Conservation (phyloP, 176 grass and related monocot species). For the Neostapfia colusana region DNA sequence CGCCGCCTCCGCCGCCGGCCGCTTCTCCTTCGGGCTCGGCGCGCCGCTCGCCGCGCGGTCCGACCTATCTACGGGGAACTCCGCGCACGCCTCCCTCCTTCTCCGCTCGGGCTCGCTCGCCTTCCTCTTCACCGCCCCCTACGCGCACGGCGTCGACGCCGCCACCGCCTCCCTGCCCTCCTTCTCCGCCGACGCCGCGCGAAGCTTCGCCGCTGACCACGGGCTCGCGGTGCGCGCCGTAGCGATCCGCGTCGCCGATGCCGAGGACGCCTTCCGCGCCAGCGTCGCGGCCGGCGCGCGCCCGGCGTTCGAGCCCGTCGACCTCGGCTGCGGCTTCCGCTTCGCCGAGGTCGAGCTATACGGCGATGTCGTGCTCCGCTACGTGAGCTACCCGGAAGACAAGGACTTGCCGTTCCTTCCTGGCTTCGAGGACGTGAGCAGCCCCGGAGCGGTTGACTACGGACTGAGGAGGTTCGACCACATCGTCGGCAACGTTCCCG, state of each 20-base stretch:
- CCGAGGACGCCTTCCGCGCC: slow-evolving; percentile 61
- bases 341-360: slow-evolving; percentile 89
- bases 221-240: slow-evolving; percentile 80
- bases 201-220: slow-evolving; percentile 55
- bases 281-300: slow-evolving; percentile 74
- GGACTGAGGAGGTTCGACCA: slow-evolving; percentile 72
- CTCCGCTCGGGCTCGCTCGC: slow-evolving; percentile 71
- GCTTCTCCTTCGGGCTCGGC: slow-evolving; percentile 83
- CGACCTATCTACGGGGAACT: slow-evolving; percentile 87
- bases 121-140: slow-evolving; percentile 88
- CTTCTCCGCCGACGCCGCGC: slow-evolving; percentile 52
- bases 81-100: slow-evolving; percentile 71
- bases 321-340: slow-evolving; percentile 64
- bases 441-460: slow-evolving; percentile 31
- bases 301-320: slow-evolving; percentile 61
- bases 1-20: slow-evolving; percentile 59
- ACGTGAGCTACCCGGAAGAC: slow-evolving; percentile 57
- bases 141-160: slow-evolving; percentile 31
- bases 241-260: slow-evolving; percentile 68
- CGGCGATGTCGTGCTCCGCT: slow-evolving; percentile 88
- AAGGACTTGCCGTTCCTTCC: slow-evolving; percentile 50
- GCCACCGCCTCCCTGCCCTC: slow-evolving; percentile 61
- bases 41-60: slow-evolving; percentile 65
- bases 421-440: slow-evolving; percentile 55
- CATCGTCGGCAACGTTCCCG: slow-evolving; percentile 81